Conservation (phyloP, 2,329 filamentous ascomycete species). For the Colletotrichum noveboracense region DNA sequence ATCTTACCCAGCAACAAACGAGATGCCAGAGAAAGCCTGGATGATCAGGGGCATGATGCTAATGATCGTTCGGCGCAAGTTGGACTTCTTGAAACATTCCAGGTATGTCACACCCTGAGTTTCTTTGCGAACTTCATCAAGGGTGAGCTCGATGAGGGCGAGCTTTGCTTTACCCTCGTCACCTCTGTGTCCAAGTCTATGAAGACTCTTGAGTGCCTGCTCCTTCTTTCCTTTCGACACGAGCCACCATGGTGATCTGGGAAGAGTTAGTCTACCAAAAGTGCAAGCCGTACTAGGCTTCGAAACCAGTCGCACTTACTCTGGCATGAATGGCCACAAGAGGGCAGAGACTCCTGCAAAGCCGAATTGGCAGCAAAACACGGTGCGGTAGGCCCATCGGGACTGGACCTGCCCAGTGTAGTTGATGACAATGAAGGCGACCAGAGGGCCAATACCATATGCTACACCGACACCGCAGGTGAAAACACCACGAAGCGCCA, state of each 20-base stretch:
- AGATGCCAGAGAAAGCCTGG: constrained; percentile 38
- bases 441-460: constrained; percentile 35
- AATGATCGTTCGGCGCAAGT: constrained; percentile 44
- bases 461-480: constrained; percentile 33
- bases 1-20: constrained; percentile 31
- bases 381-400: constrained; percentile 38
- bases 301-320: constrained; percentile 29
- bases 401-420: constrained; percentile 28
- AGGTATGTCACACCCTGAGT: constrained; percentile 41
- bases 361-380: constrained; percentile 39
- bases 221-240: constrained; percentile 36
- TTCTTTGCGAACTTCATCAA: constrained; percentile 37
- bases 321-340: constrained; percentile 42
- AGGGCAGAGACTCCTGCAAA: constrained; percentile 34
- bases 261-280: too few relatives aligned
- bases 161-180: constrained; percentile 33
- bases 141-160: constrained; percentile 32
- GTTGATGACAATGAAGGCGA: constrained; percentile 36
- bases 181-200: constrained; percentile 32
- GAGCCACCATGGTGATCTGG: constrained; percentile 44
- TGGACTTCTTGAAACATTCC: constrained; percentile 44
- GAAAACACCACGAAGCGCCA: constrained; percentile 32
- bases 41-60: constrained; percentile 39
- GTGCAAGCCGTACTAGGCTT: background rate
- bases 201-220: constrained; percentile 37